Percentiles rank a stretch among this genome's conserved stretches.
phyloP scores from a whole-genome alignment of 83 land plant species.

The Larix sibirica region DNA sequence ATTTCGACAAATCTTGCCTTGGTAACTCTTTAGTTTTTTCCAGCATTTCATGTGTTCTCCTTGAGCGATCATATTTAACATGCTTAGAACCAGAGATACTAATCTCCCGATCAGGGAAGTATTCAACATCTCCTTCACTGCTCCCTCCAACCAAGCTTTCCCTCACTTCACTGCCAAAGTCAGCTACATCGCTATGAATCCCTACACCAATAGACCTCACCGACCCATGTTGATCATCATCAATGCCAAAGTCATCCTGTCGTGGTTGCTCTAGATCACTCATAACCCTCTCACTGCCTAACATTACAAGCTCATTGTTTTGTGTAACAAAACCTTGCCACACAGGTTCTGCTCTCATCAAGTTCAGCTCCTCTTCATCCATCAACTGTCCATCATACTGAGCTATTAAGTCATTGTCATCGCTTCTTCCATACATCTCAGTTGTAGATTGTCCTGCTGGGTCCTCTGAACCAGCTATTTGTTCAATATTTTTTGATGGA shows the following conservation, averaged over 20 bases:
- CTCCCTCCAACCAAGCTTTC: constrained; percentile 76
- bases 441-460: constrained; percentile 36
- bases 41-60: constrained; percentile 11
- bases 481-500: constrained; percentile 15
- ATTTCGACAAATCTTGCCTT: constrained; percentile 11
- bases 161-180: constrained; percentile 81
- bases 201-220: constrained; percentile 82
- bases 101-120: constrained; percentile 49
- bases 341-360: constrained; percentile 75
- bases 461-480: constrained; percentile 35
- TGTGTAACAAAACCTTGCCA: constrained; percentile 96
- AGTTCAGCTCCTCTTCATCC: constrained; percentile 68
- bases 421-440: constrained; percentile 44
- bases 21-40: constrained; percentile 21
- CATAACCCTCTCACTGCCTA: constrained; percentile 45
- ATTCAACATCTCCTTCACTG: constrained; percentile 87
- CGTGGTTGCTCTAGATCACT: constrained; percentile 38
- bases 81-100: constrained; percentile 30
- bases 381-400: constrained; percentile 74
- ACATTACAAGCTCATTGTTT: constrained; percentile 40
- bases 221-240: constrained; percentile 79
- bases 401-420: constrained; percentile 46
- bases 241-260: constrained; percentile 46
- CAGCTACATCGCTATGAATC: constrained; percentile 82
- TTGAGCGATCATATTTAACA: constrained; percentile 18